Conservation (phyloP, 352 stramenopile genomes). For the Globisporangium apiculatum region DNA sequence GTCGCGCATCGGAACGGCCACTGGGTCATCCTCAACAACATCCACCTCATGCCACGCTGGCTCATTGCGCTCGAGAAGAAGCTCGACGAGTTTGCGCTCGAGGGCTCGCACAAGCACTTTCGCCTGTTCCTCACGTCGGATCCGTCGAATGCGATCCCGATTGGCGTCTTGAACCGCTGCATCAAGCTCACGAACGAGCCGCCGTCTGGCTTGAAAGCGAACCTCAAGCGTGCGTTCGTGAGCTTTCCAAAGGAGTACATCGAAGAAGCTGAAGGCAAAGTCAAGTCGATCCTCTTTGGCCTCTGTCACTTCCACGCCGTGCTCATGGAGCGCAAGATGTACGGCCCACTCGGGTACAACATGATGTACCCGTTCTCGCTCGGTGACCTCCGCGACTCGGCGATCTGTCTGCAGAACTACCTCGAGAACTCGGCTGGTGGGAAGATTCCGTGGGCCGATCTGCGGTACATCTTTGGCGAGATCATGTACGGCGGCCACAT, state of each 20-base stretch:
- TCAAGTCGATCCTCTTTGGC: conserved; percentile 96
- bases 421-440: conserved; percentile 92
- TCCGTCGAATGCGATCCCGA: conserved; percentile 90
- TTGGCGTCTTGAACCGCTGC: conserved; percentile 93
- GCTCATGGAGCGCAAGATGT: conserved; percentile 97
- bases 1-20: conserved; percentile 93
- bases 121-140: conserved; percentile 94
- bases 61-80: conserved; percentile 96
- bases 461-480: conserved; percentile 95
- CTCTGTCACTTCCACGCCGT: conserved; percentile 97
- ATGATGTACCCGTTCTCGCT: conserved; percentile 98
- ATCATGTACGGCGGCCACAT: conserved; percentile 97
- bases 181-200: conserved; percentile 98
- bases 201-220: conserved; percentile 92
- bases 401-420: conserved; percentile 94
- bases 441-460: conserved; percentile 96
- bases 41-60: conserved; percentile 97
- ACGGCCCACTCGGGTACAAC: conserved; percentile 96
- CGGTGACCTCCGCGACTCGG: conserved; percentile 92
- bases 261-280: conserved; percentile 93
- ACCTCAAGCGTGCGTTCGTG: conserved; percentile 95
- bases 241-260: conserved; percentile 95
- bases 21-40: conserved; percentile 98
- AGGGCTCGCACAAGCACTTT: conserved; percentile 93
- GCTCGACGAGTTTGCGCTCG: conserved; percentile 92